Conservation (phyloP, 305 asterid genomes). For the Nicotiana rustica region DNA sequence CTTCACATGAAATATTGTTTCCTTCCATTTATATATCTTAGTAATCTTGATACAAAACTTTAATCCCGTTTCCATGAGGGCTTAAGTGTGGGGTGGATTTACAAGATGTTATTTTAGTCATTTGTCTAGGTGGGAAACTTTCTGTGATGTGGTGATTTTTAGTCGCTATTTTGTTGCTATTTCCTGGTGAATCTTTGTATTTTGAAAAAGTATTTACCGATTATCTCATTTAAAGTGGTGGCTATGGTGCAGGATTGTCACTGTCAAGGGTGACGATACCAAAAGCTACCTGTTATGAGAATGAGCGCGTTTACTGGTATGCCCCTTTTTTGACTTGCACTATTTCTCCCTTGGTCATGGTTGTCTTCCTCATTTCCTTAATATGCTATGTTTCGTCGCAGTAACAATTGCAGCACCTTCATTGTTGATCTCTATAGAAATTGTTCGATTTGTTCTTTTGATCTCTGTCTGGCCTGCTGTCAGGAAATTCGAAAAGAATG, state of each 20-base stretch:
- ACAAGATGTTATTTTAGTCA: neutral
- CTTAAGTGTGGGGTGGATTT: neutral
- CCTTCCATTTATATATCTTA: neutral
- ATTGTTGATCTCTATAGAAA: constrained; percentile 67
- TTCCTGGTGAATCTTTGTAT: neutral
- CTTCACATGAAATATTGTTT: neutral
- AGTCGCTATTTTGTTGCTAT: constrained; percentile 3
- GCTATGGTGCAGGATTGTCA: constrained; percentile 48
- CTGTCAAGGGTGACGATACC: constrained; percentile 46
- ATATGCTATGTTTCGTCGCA: constrained; percentile 42
- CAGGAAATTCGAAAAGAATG: constrained; percentile 62
- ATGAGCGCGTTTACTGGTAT: constrained; percentile 69
- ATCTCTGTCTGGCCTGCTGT: constrained; percentile 72
- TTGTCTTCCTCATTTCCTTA: constrained; percentile 27
- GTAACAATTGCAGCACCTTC: constrained; percentile 65
- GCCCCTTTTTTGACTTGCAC: constrained; percentile 9
- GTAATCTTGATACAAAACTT: neutral
- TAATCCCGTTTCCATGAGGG: neutral
- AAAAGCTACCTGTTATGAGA: constrained; percentile 39
- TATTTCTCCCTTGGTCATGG: neutral
- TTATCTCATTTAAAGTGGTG: constrained; percentile 3
- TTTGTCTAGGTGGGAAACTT: neutral
- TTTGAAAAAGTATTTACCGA: neutral
- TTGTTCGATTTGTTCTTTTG: constrained; percentile 65
- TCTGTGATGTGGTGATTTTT: neutral